Evolutionary conservation across 1,284 basidiomycete genomes (phyloP).

Genomic region (Pseudozyma hubeiensis): DNA sequence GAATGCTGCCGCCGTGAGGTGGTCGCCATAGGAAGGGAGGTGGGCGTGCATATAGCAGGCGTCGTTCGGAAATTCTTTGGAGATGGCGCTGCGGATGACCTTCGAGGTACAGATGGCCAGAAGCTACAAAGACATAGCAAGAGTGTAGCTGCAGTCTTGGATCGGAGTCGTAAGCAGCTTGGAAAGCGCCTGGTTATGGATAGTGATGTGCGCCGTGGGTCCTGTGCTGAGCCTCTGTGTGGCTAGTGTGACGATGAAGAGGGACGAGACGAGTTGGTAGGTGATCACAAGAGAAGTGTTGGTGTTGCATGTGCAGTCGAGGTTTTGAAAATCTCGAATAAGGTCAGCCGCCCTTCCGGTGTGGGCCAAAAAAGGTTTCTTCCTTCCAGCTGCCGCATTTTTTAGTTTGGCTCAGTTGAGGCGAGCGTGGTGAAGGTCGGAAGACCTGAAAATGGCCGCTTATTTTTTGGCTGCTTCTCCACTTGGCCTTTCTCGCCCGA

Average conservation of each 20-base stretch:
- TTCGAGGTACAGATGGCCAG: background rate
- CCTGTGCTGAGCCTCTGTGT: background rate
- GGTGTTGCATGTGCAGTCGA: slow-evolving; percentile 17
- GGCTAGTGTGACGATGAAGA: background rate
- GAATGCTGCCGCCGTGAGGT: background rate
- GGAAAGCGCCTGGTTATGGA: no score
- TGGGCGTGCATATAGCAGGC: background rate
- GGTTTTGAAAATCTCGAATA: slow-evolving; percentile 20
- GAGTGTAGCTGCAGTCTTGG: no score
- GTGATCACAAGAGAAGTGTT: background rate
- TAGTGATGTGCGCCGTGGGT: background rate
- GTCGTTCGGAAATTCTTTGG: background rate
- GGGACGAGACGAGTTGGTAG: no score
- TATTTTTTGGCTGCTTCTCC: slow-evolving; percentile 11
- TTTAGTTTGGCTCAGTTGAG: slow-evolving; percentile 5
- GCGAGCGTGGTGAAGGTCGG: slow-evolving; percentile 4
- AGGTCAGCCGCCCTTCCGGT: slow-evolving; percentile 20
- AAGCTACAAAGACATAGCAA: no score
- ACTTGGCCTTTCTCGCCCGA: slow-evolving; percentile 37
- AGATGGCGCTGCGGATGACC: background rate
- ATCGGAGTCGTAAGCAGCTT: no score
- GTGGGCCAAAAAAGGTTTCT: slow-evolving; percentile 7
- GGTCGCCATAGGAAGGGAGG: slow-evolving; percentile 16
- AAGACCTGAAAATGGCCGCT: slow-evolving; percentile 8
- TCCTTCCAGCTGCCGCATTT: slow-evolving; percentile 1